phyloP scores from a whole-genome alignment of 495 filamentous ascomycete genomes.

The Hypoxylon intermedium region DNA sequence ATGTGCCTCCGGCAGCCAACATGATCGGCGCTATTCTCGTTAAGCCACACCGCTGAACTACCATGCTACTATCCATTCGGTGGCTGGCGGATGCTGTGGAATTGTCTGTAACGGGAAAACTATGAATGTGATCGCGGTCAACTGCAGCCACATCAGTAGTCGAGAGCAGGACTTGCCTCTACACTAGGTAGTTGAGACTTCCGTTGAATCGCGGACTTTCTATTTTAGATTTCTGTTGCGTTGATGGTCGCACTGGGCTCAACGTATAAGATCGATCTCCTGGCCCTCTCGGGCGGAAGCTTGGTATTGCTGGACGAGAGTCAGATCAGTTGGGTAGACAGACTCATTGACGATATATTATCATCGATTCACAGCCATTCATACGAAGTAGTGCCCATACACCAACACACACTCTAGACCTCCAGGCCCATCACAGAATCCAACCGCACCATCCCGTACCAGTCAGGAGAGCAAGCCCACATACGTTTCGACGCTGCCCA shows the following conservation, averaged over 20 bases:
- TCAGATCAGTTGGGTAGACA: not conserved
- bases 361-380: not conserved
- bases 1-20: slow-evolving; percentile 10
- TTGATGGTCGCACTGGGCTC: not conserved
- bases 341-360: not conserved
- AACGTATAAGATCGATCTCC: not conserved
- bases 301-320: not conserved
- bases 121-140: too few species aligned
- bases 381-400: not conserved
- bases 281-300: too few species aligned
- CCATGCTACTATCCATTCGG: not conserved
- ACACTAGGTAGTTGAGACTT: not conserved
- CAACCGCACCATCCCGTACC: too few species aligned
- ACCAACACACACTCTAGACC: not conserved
- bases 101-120: not conserved
- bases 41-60: not conserved
- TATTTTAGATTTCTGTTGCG: not conserved
- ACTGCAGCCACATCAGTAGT: too few species aligned
- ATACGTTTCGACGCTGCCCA: too few species aligned
- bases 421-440: not conserved
- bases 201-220: not conserved
- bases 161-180: not conserved
- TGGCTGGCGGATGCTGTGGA: not conserved
- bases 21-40: slow-evolving; percentile 13
- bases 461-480: too few species aligned